Evolutionary conservation across 257 asterid species (phyloP), one percentile per base, ranked within the genome.

Genomic region (Craterostigma plantagineum): DNA sequence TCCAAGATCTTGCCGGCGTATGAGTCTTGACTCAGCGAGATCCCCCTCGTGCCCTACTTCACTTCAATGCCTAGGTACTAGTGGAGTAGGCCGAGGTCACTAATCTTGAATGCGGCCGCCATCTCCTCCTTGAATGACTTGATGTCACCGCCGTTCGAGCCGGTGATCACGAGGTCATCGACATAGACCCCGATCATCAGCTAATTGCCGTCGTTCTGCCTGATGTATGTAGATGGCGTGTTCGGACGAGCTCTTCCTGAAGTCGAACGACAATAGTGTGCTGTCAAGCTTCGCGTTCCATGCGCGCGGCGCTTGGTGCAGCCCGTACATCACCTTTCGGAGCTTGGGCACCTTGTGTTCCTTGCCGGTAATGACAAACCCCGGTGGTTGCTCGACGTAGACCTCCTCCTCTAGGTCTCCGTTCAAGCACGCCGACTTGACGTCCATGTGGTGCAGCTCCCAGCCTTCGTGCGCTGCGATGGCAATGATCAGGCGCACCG

Each of bases 341-440:
- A 40, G 15, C 15, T 3, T 14, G 16, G 7, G 16, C 16, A 40
- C 2, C 44, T n/a, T 10, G 16, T 40, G 44, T 0, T 40, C 44
- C 15, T 40, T 40, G 10, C 15, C 44, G 10, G 14, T 40, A 7
- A 10, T 16, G 16, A 10, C 15, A 3, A 40, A 40, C 10, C 44
- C 44, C 14, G 14, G 17, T 9, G 44, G 44, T n/a, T 40, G 44
- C 14, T 8, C 12, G 10, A 40, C 44, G 15, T 40, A 40, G 2
- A 40, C 44, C 15, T 40, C 44, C 16, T 40, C 44, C 16, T 40
- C 17, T 3, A 40, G 16, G 14, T 40, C 44, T 16, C 44, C 44
- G 15, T 40, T 40, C 15, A 40, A 40, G 44, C 9, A 40, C 10
- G 44, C 15, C 1, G 3, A 12, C 15, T 12, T 40, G 10, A 40